These are phyloP conservation scores for Kodamaea anthophila DNA, from an alignment of 1,139 yeast genomes.

Conservation along the genomic window DNA sequence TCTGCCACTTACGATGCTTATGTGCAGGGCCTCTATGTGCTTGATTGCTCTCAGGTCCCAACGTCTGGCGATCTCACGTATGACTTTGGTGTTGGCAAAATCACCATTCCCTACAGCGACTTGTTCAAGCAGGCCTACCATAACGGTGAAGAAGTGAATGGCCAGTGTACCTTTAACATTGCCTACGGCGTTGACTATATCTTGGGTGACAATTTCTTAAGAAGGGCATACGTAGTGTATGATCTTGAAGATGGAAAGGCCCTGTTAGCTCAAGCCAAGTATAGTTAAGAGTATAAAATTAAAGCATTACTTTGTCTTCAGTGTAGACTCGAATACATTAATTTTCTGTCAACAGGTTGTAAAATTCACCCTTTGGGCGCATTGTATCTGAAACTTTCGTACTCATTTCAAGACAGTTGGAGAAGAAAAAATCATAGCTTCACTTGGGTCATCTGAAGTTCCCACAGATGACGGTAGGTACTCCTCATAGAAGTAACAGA, in stretches of 20 bases:
- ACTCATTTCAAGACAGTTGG: too few species aligned
- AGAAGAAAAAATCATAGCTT: too few species aligned
- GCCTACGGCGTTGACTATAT: conserved; percentile 4
- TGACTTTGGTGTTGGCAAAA: conserved; percentile 41
- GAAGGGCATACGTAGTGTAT: conserved; percentile 16
- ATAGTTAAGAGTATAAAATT: too few species aligned
- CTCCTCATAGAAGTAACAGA: too few species aligned
- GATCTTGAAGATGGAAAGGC: conserved; percentile 14
- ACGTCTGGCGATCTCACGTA: conserved; percentile 18
- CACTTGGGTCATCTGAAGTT: too few species aligned
- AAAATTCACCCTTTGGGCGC: too few species aligned
- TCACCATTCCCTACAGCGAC: conserved; percentile 39
- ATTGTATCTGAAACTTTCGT: too few species aligned
- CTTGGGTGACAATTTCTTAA: conserved; percentile 18
- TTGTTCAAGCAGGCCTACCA: conserved; percentile 15
- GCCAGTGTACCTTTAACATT: neutral
- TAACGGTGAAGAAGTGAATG: conserved; percentile 4
- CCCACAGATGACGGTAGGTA: too few species aligned
- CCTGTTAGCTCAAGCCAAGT: conserved; percentile 14
- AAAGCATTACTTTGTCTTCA: too few species aligned
- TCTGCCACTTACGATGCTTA: conserved; percentile 2
- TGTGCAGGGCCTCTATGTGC: conserved; percentile 13
- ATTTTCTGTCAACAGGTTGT: too few species aligned
- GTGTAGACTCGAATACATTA: too few species aligned
- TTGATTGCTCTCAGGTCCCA: conserved; percentile 14